phyloP scores from a whole-genome alignment of 1,284 basidiomycete genomes.

The Leccinum colubrinum region DNA sequence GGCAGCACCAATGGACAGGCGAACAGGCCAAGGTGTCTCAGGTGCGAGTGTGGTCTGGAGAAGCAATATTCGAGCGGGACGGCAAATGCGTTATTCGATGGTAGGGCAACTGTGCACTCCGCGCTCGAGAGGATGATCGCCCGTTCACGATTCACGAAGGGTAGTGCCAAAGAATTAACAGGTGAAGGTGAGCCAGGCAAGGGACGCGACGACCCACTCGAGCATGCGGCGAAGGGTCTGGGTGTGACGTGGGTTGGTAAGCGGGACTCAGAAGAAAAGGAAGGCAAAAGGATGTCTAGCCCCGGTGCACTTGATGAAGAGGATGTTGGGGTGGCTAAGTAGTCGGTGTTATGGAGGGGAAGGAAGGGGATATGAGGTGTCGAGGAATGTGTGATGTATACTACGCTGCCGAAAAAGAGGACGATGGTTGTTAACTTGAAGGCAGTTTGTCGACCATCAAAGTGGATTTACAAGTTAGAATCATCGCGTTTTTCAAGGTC shows the following conservation, averaged over 20 bases:
- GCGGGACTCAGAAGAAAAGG: neutral
- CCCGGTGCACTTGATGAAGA: too few relatives aligned
- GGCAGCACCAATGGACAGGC: conserved; percentile 38
- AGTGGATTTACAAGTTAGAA: too few relatives aligned
- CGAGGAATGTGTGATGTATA: too few relatives aligned
- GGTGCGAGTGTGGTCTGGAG: conserved; percentile 50
- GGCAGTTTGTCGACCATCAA: too few relatives aligned
- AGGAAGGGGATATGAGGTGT: too few relatives aligned
- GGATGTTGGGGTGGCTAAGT: too few relatives aligned
- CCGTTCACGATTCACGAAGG: conserved; percentile 72
- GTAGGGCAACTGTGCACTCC: conserved; percentile 71
- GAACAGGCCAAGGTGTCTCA: conserved; percentile 66
- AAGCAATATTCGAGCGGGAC: conserved; percentile 58
- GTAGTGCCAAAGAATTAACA: neutral
- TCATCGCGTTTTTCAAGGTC: too few relatives aligned
- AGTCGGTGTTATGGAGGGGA: too few relatives aligned
- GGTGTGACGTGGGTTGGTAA: conserved; percentile 29
- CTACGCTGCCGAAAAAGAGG: too few relatives aligned
- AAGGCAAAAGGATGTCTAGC: too few relatives aligned
- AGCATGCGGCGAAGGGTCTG: conserved; percentile 39
- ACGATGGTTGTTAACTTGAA: too few relatives aligned
- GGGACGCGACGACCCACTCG: conserved; percentile 25
- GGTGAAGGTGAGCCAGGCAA: conserved; percentile 57
- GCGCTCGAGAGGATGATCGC: conserved; percentile 58
- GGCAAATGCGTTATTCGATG: conserved; percentile 33